Conservation (phyloP, 345 rosid species). For the Eucalyptus cloeziana region DNA sequence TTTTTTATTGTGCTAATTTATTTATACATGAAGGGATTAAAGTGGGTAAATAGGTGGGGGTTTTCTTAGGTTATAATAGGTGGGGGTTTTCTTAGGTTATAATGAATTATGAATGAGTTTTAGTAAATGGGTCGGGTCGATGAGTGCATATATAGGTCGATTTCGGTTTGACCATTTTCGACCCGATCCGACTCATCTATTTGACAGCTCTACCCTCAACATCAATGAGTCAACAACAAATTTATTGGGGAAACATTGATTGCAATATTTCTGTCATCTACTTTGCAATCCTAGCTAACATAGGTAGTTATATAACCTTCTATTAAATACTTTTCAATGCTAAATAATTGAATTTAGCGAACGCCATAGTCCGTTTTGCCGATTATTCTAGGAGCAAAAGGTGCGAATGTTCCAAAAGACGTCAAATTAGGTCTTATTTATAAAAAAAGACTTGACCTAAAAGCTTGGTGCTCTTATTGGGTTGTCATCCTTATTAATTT, state of each 20-base stretch:
- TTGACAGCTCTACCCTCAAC: neutral
- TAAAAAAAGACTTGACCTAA: neutral
- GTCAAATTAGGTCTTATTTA: neutral
- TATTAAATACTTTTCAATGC: neutral
- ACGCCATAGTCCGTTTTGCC: neutral
- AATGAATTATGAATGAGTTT: no score
- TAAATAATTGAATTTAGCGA: neutral
- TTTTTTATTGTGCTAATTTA: neutral
- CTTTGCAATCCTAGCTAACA: neutral
- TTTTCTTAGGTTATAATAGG: neutral
- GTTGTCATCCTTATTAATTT: neutral
- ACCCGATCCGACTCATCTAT: rapidly evolving
- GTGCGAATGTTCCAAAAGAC: neutral
- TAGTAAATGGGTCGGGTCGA: neutral
- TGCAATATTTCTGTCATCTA: neutral
- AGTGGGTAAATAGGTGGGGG: neutral
- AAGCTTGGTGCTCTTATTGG: neutral
- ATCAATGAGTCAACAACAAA: neutral
- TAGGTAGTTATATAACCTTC: neutral
- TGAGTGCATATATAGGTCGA: no score
- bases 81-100: neutral
- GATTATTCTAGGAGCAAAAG: neutral
- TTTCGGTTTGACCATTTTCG: neutral
- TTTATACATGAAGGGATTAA: neutral
- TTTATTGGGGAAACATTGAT: neutral